A percentile compares a stretch with the other conserved stretches of the same genome.
These are phyloP conservation scores for Claviceps purpurea DNA, from an alignment of 2,329 filamentous ascomycete species.

Conservation along the genomic window DNA sequence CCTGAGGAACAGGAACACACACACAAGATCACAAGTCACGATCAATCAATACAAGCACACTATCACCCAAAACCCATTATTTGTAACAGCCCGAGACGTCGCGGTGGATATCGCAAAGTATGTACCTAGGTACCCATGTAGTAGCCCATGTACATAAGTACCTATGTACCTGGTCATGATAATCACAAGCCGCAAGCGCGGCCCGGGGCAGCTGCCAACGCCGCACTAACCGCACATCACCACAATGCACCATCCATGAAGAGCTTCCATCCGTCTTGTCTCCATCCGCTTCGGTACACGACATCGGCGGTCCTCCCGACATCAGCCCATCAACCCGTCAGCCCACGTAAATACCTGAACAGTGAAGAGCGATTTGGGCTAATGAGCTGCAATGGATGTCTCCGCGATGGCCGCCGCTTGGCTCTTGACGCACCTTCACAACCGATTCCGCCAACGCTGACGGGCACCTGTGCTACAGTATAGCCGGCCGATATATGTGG, in stretches of 20 bases:
- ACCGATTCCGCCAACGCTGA: background rate
- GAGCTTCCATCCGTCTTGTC: background rate
- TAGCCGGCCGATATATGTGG: background rate
- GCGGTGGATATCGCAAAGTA: background rate
- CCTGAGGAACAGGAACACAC: too few species aligned
- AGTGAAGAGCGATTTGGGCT: background rate
- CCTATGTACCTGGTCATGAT: background rate
- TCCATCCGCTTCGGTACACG: background rate
- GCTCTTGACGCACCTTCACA: background rate
- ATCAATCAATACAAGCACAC: too few species aligned
- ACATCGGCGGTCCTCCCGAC: background rate
- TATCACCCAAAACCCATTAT: too few species aligned
- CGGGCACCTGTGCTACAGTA: background rate
- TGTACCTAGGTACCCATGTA: background rate
- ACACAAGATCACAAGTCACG: too few species aligned
- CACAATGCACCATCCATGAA: background rate
- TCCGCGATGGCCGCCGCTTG: background rate
- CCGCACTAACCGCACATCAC: too few species aligned
- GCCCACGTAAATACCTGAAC: background rate
- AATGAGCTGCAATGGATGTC: background rate
- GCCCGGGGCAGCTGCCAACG: too few species aligned
- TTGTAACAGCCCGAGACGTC: background rate
- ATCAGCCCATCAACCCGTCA: background rate
- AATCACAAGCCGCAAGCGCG: constrained; percentile 1
- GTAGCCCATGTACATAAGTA: too few species aligned